Evolutionary conservation across 2,329 filamentous ascomycete genomes (phyloP), one percentile per base, ranked within the genome.

Genomic region (Balansia obtecta): DNA sequence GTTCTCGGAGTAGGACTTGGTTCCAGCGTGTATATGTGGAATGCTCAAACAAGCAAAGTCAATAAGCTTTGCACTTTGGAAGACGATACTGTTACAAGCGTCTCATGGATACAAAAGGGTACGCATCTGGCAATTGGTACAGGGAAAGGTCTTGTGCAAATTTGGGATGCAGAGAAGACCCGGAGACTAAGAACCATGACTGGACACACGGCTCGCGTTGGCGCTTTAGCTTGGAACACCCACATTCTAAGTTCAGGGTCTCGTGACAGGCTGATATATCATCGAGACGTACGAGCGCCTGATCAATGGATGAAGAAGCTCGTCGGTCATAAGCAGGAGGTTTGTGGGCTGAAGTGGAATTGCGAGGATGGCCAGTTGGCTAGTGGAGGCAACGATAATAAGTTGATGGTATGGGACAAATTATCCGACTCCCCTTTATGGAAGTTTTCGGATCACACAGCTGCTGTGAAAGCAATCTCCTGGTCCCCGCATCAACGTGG

Each of bases 351-450:
- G 47, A 90, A 90, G 60, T 98, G 93, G 93, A 98, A 98, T 61
- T 87, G 86, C 51, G 90, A 97, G 58, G 91, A 96, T 60, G 87
- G 89, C 5, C 93, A 98, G 65, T 76, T 98, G 27, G 93, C 93
- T 12, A 95, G 88, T 50, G 93, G 93, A 46, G 93, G 93, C 6
- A 98, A 98, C 66, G 93, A 98, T 71, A 98, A 98, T 71, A 97
- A 97, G 65, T 76, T 98, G 44, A 93, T 97, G 79, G 89, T 98
- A 22, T 98, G 93, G 93, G 93, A 98, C 61, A 94, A 94, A 64
- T 76, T 96, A 52, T 88, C 83, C n/a, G 86, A 94, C 58, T 87
- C 89, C 8, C 93, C 93, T 1, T 75, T 94, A 2, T 95, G 87
- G 75, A 94, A 95, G 59, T 97, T 95, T 67, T 86, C 86, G 16